Evolutionary conservation across 352 stramenopile species (phyloP), one percentile per base, ranked within the genome.

Genomic region (Phytophthora aleatoria): DNA sequence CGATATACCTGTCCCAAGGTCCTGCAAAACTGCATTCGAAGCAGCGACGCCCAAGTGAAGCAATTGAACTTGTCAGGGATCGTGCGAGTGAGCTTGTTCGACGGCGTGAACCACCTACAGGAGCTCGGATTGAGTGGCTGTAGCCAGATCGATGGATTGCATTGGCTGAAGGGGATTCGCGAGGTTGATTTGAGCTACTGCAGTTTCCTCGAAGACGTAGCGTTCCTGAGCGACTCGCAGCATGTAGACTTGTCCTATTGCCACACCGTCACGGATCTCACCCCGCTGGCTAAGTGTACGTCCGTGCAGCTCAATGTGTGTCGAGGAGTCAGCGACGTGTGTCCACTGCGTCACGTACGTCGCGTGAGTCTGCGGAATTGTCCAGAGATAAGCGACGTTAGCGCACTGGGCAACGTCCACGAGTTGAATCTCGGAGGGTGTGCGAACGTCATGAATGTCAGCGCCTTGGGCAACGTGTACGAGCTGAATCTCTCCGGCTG

Each of bases 171-270:
- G 0, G 73, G 72, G 16, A 74, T 89, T 49, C 44, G 24, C 0
- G 74, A 85, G 36, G 69, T 92, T 2, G 81, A 92, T 45, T 36
- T 92, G 44, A 87, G 74, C 43, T 92, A 92, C 58, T 92, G 83
- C 58, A 81, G 71, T 51, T 75, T 81, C 33, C 54, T 92, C n/a
- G 57, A 62, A 11, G 73, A 88, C 62, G 47, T 90, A 4, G 64
- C 61, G 24, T 89, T 79, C 56, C 65, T 92, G 11, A 44, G 51
- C 15, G 28, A 58, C 6, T 70, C 77, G 9, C 55, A 72, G 48
- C 65, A 70, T 36, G 79, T 90, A 7, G 79, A 90, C 42, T 66
- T 92, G 15, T 89, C 79, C 13, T 92, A 92, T 60, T 92, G 83
- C 57, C 83, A 92, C 67, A 64, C 41, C 12, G 63, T 92, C 27